Evolutionary conservation across 768 basidiomycete genomes (phyloP).

Genomic region (Nidularia pulvinata): DNA sequence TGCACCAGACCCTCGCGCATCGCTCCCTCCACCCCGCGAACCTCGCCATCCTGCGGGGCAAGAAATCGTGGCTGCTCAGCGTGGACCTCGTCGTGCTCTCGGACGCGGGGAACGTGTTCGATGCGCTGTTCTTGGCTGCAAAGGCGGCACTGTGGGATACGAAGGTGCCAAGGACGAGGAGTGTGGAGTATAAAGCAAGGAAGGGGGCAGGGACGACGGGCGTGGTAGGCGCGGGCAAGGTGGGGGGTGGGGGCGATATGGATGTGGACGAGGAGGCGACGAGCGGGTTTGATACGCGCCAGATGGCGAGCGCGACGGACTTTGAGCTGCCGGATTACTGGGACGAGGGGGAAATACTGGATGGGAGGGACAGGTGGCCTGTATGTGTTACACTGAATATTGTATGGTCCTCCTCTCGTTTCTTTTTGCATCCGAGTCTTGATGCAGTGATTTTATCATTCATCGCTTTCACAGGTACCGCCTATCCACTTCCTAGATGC

Average conservation of each 20-base stretch:
- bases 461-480: constrained; percentile 38
- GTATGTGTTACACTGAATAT: constrained; percentile 78
- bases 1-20: constrained; percentile 69
- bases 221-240: constrained; percentile 10
- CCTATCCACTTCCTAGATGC: constrained; percentile 75
- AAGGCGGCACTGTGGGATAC: constrained; percentile 83
- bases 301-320: constrained; percentile 56
- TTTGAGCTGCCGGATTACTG: constrained; percentile 89
- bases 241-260: constrained; percentile 39
- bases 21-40: constrained; percentile 65
- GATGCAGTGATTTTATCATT: neutral
- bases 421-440: neutral
- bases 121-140: constrained; percentile 79
- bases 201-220: constrained; percentile 12
- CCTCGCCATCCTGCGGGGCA: constrained; percentile 54
- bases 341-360: constrained; percentile 77
- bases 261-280: constrained; percentile 49
- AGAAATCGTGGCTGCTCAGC: constrained; percentile 76
- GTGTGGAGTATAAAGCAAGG: constrained; percentile 64
- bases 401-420: constrained; percentile 29
- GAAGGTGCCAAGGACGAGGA: constrained; percentile 72
- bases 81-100: constrained; percentile 76
- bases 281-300: constrained; percentile 62
- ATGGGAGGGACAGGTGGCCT: constrained; percentile 69
- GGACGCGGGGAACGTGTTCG: constrained; percentile 75